Evolutionary conservation across 306 rosid species (phyloP).

Genomic region (Prunus davidiana): DNA sequence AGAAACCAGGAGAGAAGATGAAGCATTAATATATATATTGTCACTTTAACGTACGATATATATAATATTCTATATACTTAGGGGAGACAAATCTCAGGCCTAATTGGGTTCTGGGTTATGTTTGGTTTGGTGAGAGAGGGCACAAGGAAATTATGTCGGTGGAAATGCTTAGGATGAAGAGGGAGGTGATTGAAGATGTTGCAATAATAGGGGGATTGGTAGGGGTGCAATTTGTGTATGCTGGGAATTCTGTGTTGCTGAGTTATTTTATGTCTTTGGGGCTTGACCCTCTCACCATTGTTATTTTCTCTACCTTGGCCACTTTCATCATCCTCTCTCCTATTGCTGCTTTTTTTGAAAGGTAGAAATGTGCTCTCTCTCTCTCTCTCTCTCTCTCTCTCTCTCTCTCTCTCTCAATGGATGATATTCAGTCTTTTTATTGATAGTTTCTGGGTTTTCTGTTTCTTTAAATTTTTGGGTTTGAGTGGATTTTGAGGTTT

Average conservation of each 20-base stretch:
- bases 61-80: no score
- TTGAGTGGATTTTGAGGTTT: not conserved
- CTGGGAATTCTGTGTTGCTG: constrained; percentile 59
- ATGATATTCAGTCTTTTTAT: not conserved
- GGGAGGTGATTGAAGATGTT: constrained; percentile 39
- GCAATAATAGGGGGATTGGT: constrained; percentile 56
- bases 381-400: no score
- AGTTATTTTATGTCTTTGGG: constrained; percentile 70
- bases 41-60: no score
- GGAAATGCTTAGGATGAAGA: constrained; percentile 15
- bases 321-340: constrained; percentile 70
- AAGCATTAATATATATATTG: not conserved
- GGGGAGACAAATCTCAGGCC: no score
- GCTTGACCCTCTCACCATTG: constrained; percentile 51
- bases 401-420: not conserved
- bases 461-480: not conserved
- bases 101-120: no score
- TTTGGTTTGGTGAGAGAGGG: not conserved
- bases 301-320: constrained; percentile 56
- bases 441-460: not conserved
- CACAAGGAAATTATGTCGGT: not conserved
- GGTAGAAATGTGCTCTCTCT: constrained; percentile 32
- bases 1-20: not conserved
- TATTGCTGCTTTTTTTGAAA: constrained; percentile 62
- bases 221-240: constrained; percentile 56